Conservation (phyloP, 78 protist genomes). For the Trichosphaerium sp. region DNA sequence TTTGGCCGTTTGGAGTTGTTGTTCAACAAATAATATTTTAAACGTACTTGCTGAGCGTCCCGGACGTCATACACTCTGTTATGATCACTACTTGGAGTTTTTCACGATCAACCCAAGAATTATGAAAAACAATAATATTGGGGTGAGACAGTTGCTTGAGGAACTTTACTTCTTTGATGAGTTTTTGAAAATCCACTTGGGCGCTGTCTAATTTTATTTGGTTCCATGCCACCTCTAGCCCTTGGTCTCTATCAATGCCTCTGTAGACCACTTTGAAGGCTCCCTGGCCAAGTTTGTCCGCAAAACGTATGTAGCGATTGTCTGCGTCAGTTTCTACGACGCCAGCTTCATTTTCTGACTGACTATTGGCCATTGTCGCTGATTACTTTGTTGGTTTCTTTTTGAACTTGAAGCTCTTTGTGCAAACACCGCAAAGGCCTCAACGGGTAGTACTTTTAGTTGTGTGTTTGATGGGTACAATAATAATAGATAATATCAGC, state of each 20-base stretch:
- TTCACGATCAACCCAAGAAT: conserved; percentile 23
- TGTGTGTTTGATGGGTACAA: too few species aligned
- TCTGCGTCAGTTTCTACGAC: too few species aligned
- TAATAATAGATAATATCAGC: too few species aligned
- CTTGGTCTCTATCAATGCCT: conserved; percentile 63
- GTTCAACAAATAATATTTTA: too few species aligned
- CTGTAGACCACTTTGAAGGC: conserved; percentile 55
- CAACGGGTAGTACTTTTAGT: too few species aligned
- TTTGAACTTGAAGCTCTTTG: too few species aligned
- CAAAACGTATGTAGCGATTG: too few species aligned
- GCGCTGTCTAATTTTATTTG: conserved; percentile 3
- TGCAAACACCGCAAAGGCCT: too few species aligned
- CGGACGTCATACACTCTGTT: conserved; percentile 83
- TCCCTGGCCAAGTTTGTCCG: conserved; percentile 40
- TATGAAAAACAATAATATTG: conserved; percentile 40
- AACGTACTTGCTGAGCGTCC: conserved; percentile 57
- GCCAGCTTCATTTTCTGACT: too few species aligned
- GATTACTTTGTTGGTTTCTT: too few species aligned
- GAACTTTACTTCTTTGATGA: conserved; percentile 24
- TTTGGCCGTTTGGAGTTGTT: too few species aligned
- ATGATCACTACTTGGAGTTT: conserved; percentile 41
- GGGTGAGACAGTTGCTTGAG: conserved; percentile 42
- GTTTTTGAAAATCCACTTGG: background rate
- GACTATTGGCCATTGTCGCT: too few species aligned
- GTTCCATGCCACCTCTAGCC: conserved; percentile 86